These are phyloP conservation scores for Nephelium lappaceum DNA, from an alignment of 345 rosid genomes.

Conservation along the genomic window DNA sequence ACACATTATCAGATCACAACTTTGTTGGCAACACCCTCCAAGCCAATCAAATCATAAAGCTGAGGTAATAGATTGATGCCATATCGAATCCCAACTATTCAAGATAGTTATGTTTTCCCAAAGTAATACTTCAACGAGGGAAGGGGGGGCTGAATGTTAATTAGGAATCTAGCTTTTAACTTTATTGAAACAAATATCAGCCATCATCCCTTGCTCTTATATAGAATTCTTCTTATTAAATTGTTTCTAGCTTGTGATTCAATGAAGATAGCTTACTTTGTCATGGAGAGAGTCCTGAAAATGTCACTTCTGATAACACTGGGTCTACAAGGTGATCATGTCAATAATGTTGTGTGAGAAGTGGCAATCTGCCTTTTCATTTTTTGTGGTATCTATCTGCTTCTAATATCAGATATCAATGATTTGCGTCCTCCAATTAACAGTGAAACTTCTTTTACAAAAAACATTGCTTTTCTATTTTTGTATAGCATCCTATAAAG, in stretches of 20 bases:
- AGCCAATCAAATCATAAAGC: slow-evolving; percentile 24
- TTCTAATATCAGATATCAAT: background rate
- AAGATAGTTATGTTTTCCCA: slow-evolving; percentile 27
- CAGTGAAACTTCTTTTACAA: background rate
- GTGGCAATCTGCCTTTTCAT: background rate
- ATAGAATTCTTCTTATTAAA: background rate
- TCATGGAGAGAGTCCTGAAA: slow-evolving; percentile 11
- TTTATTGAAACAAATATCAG: background rate
- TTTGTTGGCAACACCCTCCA: slow-evolving; percentile 35
- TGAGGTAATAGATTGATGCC: slow-evolving; percentile 35
- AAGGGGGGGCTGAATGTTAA: background rate
- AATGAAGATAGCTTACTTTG: background rate
- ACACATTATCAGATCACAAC: slow-evolving; percentile 35
- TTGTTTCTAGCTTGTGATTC: background rate
- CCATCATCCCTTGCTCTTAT: background rate
- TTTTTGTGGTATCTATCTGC: background rate
- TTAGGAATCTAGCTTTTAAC: slow-evolving; percentile 3
- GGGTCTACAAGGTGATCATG: background rate
- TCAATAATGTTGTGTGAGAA: background rate
- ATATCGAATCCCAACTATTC: slow-evolving; percentile 27
- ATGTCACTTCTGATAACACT: background rate
- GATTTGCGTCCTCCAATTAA: background rate
- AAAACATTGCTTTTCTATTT: background rate
- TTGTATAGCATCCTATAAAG: background rate
- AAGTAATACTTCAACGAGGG: slow-evolving; percentile 20